phyloP scores from a whole-genome alignment of 768 basidiomycete species.

The Xerocomus potaroensis region DNA sequence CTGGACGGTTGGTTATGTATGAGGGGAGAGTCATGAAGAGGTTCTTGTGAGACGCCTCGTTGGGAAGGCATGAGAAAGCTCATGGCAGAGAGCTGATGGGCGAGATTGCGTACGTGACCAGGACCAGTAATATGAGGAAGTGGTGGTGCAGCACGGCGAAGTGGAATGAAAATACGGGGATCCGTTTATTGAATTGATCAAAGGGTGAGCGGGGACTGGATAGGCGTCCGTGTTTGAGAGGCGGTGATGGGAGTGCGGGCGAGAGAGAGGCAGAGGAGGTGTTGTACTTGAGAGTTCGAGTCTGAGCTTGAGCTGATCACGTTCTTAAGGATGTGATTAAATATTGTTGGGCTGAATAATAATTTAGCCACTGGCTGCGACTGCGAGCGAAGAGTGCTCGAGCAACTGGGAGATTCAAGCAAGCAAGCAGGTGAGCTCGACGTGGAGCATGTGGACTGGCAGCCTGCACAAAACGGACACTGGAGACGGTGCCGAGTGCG shows the following conservation, averaged over 20 bases:
- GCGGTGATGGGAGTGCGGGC: not conserved
- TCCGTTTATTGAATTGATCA: conserved; percentile 16
- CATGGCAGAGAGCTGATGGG: conserved; percentile 25
- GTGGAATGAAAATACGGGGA: conserved; percentile 15
- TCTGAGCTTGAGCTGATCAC: conserved; percentile 22
- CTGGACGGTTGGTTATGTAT: conserved; percentile 32
- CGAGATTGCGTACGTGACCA: conserved; percentile 16
- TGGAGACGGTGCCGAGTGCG: conserved; percentile 25
- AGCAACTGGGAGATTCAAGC: not conserved
- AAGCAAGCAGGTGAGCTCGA: not conserved
- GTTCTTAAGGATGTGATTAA: conserved; percentile 5
- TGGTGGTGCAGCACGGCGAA: conserved; percentile 13
- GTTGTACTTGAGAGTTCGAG: conserved; percentile 12
- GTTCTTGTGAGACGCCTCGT: conserved; percentile 30
- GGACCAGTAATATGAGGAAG: conserved; percentile 19
- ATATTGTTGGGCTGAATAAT: conserved; percentile 6
- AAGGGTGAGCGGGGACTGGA: not conserved
- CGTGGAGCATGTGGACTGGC: conserved; percentile 3
- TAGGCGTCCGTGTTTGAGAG: not conserved
- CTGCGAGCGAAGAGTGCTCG: not conserved
- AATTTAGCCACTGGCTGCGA: conserved; percentile 1
- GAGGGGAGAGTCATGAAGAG: conserved; percentile 23
- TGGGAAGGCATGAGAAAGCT: conserved; percentile 34
- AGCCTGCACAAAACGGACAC: not conserved
- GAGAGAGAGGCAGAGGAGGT: not conserved